These are phyloP conservation scores for Chondrus crispus DNA, from an alignment of 23 red algal species.

Conservation along the genomic window DNA sequence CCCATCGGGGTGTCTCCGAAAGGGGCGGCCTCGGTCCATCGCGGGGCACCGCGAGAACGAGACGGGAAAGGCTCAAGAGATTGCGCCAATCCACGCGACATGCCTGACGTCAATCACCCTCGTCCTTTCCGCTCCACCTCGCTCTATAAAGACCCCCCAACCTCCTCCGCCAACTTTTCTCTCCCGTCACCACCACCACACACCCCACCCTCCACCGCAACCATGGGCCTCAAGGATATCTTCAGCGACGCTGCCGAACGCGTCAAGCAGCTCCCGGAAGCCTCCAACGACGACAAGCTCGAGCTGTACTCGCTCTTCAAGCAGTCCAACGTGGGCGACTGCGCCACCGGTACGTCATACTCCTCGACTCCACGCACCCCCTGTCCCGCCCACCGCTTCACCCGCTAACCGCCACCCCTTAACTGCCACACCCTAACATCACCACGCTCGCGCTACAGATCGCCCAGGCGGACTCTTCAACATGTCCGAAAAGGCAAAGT, in stretches of 20 bases:
- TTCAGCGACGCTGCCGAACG: slow-evolving; percentile 93
- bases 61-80: no score
- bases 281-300: slow-evolving; percentile 83
- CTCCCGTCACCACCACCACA: no score
- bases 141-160: no score
- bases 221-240: slow-evolving; percentile 60
- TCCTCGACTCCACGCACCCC: neutral
- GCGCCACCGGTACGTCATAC: slow-evolving; percentile 60
- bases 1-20: no score
- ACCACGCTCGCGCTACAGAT: neutral
- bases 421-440: neutral
- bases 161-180: no score
- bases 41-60: no score
- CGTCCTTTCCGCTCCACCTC: no score
- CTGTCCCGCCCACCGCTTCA: neutral
- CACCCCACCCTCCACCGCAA: no score
- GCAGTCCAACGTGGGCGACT: slow-evolving; percentile 94
- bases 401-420: neutral
- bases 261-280: slow-evolving; percentile 74
- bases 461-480: slow-evolving; percentile 85
- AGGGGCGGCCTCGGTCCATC: no score
- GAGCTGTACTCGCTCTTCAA: slow-evolving; percentile 93
- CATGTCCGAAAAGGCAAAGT: slow-evolving; percentile 81
- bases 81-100: no score
- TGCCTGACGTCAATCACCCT: no score